Percentiles rank a stretch among this genome's conserved stretches.
Evolutionary conservation across 345 rosid species (phyloP).

Genomic region (Conringia planisiliqua): DNA sequence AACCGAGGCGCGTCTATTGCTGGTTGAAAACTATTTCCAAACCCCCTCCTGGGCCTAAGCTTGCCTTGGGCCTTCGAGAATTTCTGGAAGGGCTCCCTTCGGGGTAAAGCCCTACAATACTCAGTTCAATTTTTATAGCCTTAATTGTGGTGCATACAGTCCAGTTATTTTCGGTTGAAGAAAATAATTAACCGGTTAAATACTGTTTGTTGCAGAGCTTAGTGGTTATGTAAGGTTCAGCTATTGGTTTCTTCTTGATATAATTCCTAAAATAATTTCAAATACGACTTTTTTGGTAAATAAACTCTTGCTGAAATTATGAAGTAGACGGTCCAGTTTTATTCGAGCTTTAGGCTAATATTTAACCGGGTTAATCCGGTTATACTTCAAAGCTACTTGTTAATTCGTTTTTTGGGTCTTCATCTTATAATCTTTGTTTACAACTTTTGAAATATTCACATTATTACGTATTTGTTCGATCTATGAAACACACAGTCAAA

Average conservation of each 20-base stretch:
- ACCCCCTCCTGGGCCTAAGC: constrained; percentile 3
- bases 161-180: no score
- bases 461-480: neutral
- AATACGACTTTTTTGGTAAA: no score
- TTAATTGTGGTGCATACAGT: no score
- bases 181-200: no score
- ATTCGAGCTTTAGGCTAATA: no score
- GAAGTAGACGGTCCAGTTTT: no score
- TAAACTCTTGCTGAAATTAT: no score
- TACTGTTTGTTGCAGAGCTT: no score
- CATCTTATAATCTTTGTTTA: neutral
- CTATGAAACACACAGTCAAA: neutral
- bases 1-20: neutral
- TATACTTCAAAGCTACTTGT: neutral
- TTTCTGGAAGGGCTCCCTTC: neutral
- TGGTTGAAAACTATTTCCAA: constrained; percentile 6
- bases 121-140: neutral
- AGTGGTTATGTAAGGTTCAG: no score
- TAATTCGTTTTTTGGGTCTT: neutral
- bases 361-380: no score
- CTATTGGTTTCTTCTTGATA: no score
- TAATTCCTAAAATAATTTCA: no score
- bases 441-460: neutral
- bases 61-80: neutral
- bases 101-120: neutral